Evolutionary conservation across 208 protist genomes (phyloP).

Genomic region (Borovskyia barvae): DNA sequence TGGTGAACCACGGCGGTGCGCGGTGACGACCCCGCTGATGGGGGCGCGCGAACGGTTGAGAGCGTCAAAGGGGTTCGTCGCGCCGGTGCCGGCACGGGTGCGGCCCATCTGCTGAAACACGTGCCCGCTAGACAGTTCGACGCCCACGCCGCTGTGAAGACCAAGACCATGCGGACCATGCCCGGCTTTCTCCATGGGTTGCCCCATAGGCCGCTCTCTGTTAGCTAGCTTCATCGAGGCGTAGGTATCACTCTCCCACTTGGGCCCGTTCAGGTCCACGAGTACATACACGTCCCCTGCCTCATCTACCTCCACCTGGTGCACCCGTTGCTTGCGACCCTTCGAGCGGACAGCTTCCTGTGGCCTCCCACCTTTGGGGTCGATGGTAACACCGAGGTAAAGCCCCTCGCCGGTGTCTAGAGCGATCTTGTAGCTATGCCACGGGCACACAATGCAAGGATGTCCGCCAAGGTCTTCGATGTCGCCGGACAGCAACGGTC

Average conservation of each 20-base stretch:
- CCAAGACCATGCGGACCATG: constrained; percentile 6
- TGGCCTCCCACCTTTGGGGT: constrained; percentile 26
- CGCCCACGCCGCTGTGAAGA: constrained; percentile 41
- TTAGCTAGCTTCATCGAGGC: constrained; percentile 76
- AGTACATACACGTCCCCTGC: constrained; percentile 68
- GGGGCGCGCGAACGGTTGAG: constrained; percentile 6
- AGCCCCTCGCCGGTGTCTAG: constrained; percentile 88
- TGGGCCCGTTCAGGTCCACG: constrained; percentile 44
- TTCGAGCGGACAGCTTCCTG: constrained; percentile 63
- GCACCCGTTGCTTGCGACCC: constrained; percentile 83
- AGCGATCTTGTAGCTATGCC: constrained; percentile 89
- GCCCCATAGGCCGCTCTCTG: constrained; percentile 37
- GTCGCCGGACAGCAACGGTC: constrained; percentile 82
- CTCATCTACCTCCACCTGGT: constrained; percentile 57
- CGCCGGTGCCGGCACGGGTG: not conserved
- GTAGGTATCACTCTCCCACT: constrained; percentile 74
- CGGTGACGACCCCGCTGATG: constrained; percentile 7
- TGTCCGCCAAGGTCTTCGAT: constrained; percentile 90
- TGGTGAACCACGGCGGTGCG: not conserved
- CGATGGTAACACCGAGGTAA: constrained; percentile 70
- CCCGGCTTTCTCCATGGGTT: constrained; percentile 26
- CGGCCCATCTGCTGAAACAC: constrained; percentile 36
- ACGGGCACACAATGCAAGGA: constrained; percentile 89
- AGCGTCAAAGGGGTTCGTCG: constrained; percentile 11
- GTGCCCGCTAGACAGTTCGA: constrained; percentile 49